Base-by-base conservation (phyloP, 306 rosid genomes). In the Cucurbita pepo region DNA sequence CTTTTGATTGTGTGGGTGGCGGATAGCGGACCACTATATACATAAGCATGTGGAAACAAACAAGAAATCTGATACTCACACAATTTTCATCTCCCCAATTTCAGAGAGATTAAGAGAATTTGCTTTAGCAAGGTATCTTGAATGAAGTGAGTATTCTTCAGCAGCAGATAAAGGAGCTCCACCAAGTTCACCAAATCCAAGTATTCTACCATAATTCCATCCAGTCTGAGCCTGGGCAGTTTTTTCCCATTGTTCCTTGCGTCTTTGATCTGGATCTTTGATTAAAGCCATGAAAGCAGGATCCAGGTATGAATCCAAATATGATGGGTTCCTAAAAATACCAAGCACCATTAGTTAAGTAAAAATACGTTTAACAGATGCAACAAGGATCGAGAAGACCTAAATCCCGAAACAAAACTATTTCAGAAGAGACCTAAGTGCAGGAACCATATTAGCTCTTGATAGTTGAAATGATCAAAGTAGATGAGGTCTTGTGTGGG, bases 221-320 rank as follows among this genome's bases (percentile, higher is more conserved):
- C 99, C 83, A 66, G 86, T 78, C 77, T 87, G 95, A 59, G 97
- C 96, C 78, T 89, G 95, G 79, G 92, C 95, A 73, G 92, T 91
- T 82, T 89, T 91, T 85, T 91, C 97, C 99, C 97, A 94, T 69
- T 89, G 99, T 81, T 94, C 99, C 76, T 81, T 83, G 76, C 92
- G 99, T 81, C 95, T 89, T 85, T 91, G 88, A 80, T 94, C 99
- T 30, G 99, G 99, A 83, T 94, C 97, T 89, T 89, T 94, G 76
- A 94, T 91, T 82, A 94, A 86, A 64, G 99, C 89, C 99, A 94
- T 91, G 87, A 94, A 94, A 78, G 99, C 95, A 75, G 99, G 99
- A 88, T 94, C 99, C 83, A 94, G 82, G 84, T 56, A 88, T 63
- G 97, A 60, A 82, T 85, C 97, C 80, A 94, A 84, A 81, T 89